These are phyloP conservation scores for Niebla homalea DNA, from an alignment of 495 filamentous ascomycete genomes.

Conservation along the genomic window DNA sequence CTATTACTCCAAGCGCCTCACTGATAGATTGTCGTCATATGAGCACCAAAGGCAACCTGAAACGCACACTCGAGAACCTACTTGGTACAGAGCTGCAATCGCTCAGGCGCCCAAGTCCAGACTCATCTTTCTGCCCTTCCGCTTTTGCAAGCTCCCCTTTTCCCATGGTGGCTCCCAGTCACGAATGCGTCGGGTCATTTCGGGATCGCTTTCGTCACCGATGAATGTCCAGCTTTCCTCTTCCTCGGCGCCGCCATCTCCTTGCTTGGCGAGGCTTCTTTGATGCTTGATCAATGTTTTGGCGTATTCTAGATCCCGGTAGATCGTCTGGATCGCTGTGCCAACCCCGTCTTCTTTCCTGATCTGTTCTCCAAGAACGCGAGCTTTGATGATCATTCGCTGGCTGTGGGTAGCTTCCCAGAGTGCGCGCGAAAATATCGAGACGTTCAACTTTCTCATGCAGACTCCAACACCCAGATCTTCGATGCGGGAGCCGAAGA, in stretches of 20 bases:
- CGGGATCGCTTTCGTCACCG: constrained; percentile 48
- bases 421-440: constrained; percentile 67
- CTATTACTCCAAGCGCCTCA: too few relatives aligned
- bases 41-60: too few relatives aligned
- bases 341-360: constrained; percentile 83
- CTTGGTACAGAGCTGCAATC: too few relatives aligned
- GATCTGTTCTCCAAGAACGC: constrained; percentile 70
- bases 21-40: too few relatives aligned
- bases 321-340: constrained; percentile 81
- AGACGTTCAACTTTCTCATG: constrained; percentile 77
- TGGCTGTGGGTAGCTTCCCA: constrained; percentile 84
- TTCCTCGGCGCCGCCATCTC: constrained; percentile 40
- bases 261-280: constrained; percentile 28
- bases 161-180: constrained; percentile 18
- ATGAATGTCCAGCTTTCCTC: constrained; percentile 66
- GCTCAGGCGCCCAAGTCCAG: constrained; percentile 8
- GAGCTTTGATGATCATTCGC: constrained; percentile 79
- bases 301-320: constrained; percentile 94
- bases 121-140: constrained; percentile 7
- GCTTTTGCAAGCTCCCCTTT: constrained; percentile 3
- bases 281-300: constrained; percentile 64
- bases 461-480: constrained; percentile 86
- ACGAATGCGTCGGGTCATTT: constrained; percentile 31
- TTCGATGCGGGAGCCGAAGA: constrained; percentile 80
- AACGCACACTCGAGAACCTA: too few relatives aligned